phyloP scores from a whole-genome alignment of 2,329 filamentous ascomycete species.

The Cladosporium sp. region DNA sequence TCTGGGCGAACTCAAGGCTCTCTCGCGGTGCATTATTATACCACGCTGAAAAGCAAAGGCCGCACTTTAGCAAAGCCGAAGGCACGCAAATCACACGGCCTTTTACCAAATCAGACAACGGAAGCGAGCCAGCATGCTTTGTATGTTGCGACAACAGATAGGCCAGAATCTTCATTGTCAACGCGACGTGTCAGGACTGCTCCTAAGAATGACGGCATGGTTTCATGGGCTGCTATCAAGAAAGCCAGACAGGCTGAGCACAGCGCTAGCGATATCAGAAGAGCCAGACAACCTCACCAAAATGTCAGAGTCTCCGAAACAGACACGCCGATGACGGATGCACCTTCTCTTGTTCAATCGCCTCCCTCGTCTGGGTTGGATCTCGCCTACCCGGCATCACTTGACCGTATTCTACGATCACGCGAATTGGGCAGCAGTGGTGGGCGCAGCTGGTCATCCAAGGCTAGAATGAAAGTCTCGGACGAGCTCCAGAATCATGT shows the following conservation, averaged over 20 bases:
- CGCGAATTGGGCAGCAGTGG: constrained; percentile 24
- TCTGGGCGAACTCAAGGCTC: constrained; percentile 28
- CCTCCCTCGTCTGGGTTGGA: neutral
- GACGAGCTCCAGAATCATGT: constrained; percentile 31
- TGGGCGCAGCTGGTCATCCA: constrained; percentile 18
- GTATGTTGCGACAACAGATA: no score
- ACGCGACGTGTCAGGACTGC: neutral
- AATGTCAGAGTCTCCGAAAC: neutral
- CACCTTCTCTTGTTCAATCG: neutral
- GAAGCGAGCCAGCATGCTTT: no score
- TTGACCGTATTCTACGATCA: constrained; percentile 23
- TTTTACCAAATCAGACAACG: no score
- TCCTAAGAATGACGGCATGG: constrained; percentile 17
- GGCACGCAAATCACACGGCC: neutral
- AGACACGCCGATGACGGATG: neutral
- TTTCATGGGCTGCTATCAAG: constrained; percentile 20
- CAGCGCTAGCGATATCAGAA: no score
- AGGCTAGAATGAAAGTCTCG: neutral
- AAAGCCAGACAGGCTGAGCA: no score
- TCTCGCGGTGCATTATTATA: constrained; percentile 26
- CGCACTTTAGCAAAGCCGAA: neutral
- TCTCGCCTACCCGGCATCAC: constrained; percentile 14
- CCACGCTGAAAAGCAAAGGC: constrained; percentile 12
- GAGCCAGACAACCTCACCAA: no score
- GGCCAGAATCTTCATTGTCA: neutral